Conservation (phyloP, 2,329 filamentous ascomycete genomes). For the Colletotrichum somersetense region DNA sequence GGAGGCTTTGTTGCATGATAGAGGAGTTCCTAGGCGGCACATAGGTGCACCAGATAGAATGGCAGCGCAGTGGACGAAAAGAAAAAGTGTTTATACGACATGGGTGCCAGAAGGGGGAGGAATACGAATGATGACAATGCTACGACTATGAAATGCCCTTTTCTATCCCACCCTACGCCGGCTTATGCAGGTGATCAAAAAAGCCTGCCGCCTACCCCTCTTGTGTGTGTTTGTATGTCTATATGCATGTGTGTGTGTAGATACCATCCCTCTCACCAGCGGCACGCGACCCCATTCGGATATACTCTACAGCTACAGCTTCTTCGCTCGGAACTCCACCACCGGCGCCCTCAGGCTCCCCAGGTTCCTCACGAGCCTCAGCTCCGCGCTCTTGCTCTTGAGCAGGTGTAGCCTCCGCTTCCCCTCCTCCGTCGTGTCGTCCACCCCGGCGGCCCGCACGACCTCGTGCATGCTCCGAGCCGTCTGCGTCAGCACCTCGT, state of each 20-base stretch:
- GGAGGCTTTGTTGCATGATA: neutral
- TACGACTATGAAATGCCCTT: conserved; percentile 28
- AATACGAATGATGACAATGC: conserved; percentile 40
- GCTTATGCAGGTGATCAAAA: conserved; percentile 19
- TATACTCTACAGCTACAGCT: conserved; percentile 59
- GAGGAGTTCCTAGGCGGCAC: neutral
- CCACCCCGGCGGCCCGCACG: conserved; percentile 58
- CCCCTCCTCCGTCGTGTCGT: conserved; percentile 59
- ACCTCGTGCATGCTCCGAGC: conserved; percentile 71
- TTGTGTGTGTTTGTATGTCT: neutral
- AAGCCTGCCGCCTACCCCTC: neutral
- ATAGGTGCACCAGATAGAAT: neutral
- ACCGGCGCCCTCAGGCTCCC: conserved; percentile 75
- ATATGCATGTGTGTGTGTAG: neutral
- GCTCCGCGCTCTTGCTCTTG: conserved; percentile 87
- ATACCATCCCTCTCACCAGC: neutral
- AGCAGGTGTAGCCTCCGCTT: conserved; percentile 74
- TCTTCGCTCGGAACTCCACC: conserved; percentile 71
- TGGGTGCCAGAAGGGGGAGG: neutral
- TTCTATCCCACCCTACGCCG: conserved; percentile 31
- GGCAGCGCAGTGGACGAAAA: neutral
- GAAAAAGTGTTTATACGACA: conserved; percentile 3
- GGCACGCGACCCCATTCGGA: neutral
- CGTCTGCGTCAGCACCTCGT: conserved; percentile 81
- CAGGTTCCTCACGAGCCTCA: conserved; percentile 83